These are phyloP conservation scores for Xylaria sp. DNA, from an alignment of 2,329 filamentous ascomycete genomes.

Conservation along the genomic window DNA sequence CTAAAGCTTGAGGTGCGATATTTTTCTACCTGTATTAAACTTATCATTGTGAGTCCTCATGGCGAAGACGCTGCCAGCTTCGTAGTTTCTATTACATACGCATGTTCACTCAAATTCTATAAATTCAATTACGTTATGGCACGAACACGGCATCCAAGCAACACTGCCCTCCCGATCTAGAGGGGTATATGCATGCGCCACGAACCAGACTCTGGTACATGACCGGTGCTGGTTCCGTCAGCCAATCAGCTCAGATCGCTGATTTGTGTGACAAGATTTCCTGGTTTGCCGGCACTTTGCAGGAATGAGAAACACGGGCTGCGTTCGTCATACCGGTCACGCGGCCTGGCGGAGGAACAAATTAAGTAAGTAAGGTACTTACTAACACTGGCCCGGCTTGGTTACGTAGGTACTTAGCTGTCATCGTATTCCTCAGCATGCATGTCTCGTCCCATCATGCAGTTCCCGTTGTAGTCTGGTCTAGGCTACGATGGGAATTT, in stretches of 20 bases:
- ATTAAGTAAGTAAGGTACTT: not conserved
- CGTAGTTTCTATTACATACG: not conserved
- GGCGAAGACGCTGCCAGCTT: not conserved
- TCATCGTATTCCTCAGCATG: not conserved
- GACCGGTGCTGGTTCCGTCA: not conserved
- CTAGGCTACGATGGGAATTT: not conserved
- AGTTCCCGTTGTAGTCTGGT: not conserved
- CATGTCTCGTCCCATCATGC: not conserved
- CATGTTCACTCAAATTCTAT: not conserved
- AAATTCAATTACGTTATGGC: not conserved
- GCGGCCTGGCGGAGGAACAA: not conserved
- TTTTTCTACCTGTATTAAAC: too few species aligned
- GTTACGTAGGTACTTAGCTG: not conserved
- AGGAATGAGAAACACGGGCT: conserved; percentile 37
- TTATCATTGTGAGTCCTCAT: not conserved
- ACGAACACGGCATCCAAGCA: not conserved
- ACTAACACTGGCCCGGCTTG: not conserved
- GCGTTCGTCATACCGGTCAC: conserved; percentile 26
- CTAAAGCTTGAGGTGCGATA: not conserved
- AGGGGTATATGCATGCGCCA: conserved; percentile 10
- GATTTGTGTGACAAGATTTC: conserved; percentile 31
- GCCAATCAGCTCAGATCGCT: conserved; percentile 25
- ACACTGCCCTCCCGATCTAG: not conserved
- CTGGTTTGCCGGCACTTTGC: conserved; percentile 26
- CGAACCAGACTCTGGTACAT: not conserved